A percentile compares a stretch with the other conserved stretches of the same genome.
These are phyloP conservation scores for Tricladium varicosporioides DNA, from an alignment of 2,329 filamentous ascomycete genomes.

Conservation along the genomic window DNA sequence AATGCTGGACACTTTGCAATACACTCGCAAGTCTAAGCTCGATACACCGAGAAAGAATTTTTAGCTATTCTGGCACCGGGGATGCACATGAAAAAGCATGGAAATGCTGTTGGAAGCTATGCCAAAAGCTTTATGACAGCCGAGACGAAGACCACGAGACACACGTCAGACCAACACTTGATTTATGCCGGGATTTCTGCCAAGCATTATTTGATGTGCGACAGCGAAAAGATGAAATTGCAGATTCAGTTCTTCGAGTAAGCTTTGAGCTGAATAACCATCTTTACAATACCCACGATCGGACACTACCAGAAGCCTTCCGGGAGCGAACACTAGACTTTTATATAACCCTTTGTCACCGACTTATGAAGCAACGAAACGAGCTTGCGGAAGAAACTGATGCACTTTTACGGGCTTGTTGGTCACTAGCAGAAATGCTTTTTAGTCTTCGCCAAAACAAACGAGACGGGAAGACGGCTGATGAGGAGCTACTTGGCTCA, in stretches of 20 bases:
- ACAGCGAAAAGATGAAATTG: conserved; percentile 70
- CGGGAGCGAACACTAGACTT: conserved; percentile 89
- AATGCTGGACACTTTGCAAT: conserved; percentile 94
- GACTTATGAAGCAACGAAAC: conserved; percentile 90
- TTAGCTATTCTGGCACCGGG: conserved; percentile 70
- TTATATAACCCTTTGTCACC: conserved; percentile 89
- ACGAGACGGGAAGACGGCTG: conserved; percentile 67
- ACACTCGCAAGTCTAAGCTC: conserved; percentile 83
- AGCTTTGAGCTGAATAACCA: conserved; percentile 97
- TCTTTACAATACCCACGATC: conserved; percentile 88
- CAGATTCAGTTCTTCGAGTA: conserved; percentile 84
- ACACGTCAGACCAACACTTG: conserved; percentile 72
- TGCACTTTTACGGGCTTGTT: conserved; percentile 79
- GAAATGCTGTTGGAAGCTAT: conserved; percentile 92
- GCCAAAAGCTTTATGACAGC: conserved; percentile 83
- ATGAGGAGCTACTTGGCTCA: conserved; percentile 82
- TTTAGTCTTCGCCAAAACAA: conserved; percentile 85
- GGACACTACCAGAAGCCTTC: conserved; percentile 80
- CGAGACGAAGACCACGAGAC: conserved; percentile 68
- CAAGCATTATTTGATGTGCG: conserved; percentile 87
- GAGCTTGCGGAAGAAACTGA: conserved; percentile 80
- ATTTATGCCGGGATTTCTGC: conserved; percentile 88
- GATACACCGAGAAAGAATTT: conserved; percentile 76
- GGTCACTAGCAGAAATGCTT: conserved; percentile 88
- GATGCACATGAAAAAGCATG: conserved; percentile 84